A percentile compares a stretch with the other conserved stretches of the same genome.
These are phyloP conservation scores for Boletus semigastroideus DNA, from an alignment of 1,284 basidiomycete species.

Conservation along the genomic window DNA sequence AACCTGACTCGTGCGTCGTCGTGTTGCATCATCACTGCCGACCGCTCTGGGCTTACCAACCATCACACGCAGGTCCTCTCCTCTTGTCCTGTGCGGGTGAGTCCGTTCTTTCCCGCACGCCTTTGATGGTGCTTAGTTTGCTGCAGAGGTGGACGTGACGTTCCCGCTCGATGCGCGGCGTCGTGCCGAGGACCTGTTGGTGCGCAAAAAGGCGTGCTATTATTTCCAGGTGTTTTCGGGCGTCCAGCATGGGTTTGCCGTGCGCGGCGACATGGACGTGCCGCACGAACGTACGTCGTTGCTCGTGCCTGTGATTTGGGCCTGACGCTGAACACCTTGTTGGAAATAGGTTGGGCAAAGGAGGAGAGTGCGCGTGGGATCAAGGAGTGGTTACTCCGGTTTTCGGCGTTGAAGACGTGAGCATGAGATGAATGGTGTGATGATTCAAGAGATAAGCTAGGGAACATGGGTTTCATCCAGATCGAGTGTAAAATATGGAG, in stretches of 20 bases:
- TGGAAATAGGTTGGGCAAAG: constrained; percentile 53
- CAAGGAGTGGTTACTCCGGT: constrained; percentile 46
- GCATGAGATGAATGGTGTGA: neutral
- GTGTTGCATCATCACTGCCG: neutral
- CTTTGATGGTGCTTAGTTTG: too few species aligned
- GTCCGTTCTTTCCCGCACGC: neutral
- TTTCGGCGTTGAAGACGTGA: constrained; percentile 18
- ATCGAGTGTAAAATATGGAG: too few species aligned
- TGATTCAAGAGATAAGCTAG: too few species aligned
- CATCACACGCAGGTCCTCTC: constrained; percentile 41
- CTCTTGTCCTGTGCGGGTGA: constrained; percentile 51
- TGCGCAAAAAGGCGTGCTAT: constrained; percentile 22
- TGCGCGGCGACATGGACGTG: constrained; percentile 24
- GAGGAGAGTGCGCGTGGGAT: constrained; percentile 53
- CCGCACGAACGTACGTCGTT: constrained; percentile 18
- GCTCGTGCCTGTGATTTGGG: too few species aligned
- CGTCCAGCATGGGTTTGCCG: constrained; percentile 33
- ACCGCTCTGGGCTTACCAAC: neutral
- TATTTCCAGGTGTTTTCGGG: constrained; percentile 32
- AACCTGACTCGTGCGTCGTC: constrained; percentile 43
- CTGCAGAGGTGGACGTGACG: constrained; percentile 27
- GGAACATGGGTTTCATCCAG: too few species aligned
- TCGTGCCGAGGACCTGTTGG: constrained; percentile 30
- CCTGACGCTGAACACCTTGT: too few species aligned
- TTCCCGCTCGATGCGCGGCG: constrained; percentile 24